Percentiles rank a stretch among this genome's conserved stretches.
Evolutionary conservation across 2,329 filamentous ascomycete genomes (phyloP).

Genomic region (Stenocarpella maydis): DNA sequence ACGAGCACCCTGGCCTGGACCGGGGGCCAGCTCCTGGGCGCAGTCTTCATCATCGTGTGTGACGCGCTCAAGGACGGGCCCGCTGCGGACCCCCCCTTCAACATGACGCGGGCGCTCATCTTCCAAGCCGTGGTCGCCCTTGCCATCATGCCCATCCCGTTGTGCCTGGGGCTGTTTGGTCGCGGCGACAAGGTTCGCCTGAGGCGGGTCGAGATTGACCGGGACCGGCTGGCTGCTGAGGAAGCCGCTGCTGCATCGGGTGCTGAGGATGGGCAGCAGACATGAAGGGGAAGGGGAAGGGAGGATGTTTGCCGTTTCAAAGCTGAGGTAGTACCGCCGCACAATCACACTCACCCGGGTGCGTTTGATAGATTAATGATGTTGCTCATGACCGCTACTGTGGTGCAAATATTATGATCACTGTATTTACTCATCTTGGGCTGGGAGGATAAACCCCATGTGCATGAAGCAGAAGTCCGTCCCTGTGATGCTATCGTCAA

Average conservation of each 20-base stretch:
- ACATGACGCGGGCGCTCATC: conserved; percentile 79
- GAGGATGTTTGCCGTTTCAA: not conserved
- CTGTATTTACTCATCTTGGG: not conserved
- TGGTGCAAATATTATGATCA: conserved; percentile 14
- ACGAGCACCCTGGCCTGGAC: conserved; percentile 86
- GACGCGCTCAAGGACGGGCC: conserved; percentile 72
- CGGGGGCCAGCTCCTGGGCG: conserved; percentile 85
- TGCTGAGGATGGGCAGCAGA: conserved; percentile 32
- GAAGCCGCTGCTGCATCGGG: conserved; percentile 35
- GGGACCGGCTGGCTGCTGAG: conserved; percentile 18
- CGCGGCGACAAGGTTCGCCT: conserved; percentile 58
- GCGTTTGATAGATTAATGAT: not conserved
- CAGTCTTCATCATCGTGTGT: conserved; percentile 83
- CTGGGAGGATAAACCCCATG: not conserved
- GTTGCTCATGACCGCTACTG: not conserved
- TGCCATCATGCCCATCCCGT: conserved; percentile 70
- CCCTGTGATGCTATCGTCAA: not conserved
- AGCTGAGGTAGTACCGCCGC: not conserved
- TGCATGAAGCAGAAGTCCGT: not conserved
- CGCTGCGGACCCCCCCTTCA: conserved; percentile 65
- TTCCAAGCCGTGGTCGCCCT: conserved; percentile 80
- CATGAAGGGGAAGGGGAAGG: not conserved
- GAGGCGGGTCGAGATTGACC: conserved; percentile 58
- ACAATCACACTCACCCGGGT: not conserved
- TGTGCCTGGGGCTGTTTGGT: conserved; percentile 77